phyloP scores from a whole-genome alignment of 192 early-diverging fungal genomes.

The Coemansia pectinata region DNA sequence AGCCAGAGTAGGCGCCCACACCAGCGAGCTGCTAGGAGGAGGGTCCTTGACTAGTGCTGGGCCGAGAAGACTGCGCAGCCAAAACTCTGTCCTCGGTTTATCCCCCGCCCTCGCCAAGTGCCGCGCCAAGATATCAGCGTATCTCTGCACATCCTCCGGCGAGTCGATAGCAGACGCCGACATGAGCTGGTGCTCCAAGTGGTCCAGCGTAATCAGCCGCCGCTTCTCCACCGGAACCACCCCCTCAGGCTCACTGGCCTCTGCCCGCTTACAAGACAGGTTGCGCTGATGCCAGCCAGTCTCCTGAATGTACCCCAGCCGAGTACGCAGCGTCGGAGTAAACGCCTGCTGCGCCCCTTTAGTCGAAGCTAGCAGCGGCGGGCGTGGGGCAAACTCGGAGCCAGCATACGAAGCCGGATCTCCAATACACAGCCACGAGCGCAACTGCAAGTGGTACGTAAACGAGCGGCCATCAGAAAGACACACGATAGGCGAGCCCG shows the following conservation, averaged over 20 bases:
- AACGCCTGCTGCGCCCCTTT: neutral
- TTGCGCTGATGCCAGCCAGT: slow-evolving; percentile 16
- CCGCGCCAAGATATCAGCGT: slow-evolving; percentile 19
- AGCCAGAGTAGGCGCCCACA: slow-evolving; percentile 21
- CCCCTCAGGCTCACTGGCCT: too few species aligned
- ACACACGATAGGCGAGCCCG: slow-evolving; percentile 16
- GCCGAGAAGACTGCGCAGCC: slow-evolving; percentile 47
- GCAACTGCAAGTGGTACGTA: slow-evolving; percentile 12
- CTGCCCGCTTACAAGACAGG: neutral
- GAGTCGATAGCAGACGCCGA: slow-evolving; percentile 16
- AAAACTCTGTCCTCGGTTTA: slow-evolving; percentile 9
- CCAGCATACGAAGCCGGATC: slow-evolving; percentile 17
- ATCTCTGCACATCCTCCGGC: slow-evolving; percentile 24
- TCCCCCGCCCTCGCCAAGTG: slow-evolving; percentile 20
- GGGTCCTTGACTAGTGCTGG: slow-evolving; percentile 16
- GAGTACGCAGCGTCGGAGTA: neutral
- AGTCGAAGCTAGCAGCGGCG: neutral
- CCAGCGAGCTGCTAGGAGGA: neutral
- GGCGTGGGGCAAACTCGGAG: slow-evolving; percentile 19
- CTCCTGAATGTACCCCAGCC: slow-evolving; percentile 21
- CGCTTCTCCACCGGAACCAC: neutral
- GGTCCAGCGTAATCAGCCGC: slow-evolving; percentile 40
- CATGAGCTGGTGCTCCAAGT: slow-evolving; percentile 44
- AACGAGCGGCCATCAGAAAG: slow-evolving; percentile 35
- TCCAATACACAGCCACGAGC: slow-evolving; percentile 30